Evolutionary conservation across 2,329 filamentous ascomycete genomes (phyloP).

Genomic region (Claviceps maximensis): DNA sequence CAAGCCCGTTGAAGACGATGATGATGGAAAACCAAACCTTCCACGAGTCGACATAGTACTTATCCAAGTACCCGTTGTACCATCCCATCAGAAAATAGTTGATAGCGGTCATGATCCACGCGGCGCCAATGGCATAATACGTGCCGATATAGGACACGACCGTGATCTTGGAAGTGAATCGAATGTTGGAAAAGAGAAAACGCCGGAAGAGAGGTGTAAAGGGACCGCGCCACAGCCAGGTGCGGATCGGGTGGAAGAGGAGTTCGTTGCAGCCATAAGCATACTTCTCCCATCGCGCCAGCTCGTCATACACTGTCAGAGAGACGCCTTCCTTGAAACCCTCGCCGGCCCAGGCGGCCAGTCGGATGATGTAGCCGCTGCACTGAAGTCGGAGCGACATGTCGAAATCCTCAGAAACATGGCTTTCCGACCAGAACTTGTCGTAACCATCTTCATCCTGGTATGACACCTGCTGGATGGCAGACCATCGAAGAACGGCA

Average conservation of each 20-base stretch:
- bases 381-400: conserved; percentile 68
- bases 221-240: conserved; percentile 60
- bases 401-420: conserved; percentile 72
- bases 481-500: conserved; percentile 61
- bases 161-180: conserved; percentile 62
- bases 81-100: conserved; percentile 70
- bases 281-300: conserved; percentile 78
- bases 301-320: conserved; percentile 71
- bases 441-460: conserved; percentile 57
- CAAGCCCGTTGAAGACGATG: conserved; percentile 63
- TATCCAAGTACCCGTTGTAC: conserved; percentile 65
- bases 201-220: conserved; percentile 66
- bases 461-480: conserved; percentile 61
- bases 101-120: conserved; percentile 58
- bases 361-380: conserved; percentile 57
- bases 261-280: conserved; percentile 76
- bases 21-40: conserved; percentile 71
- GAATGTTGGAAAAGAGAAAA: conserved; percentile 62
- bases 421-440: conserved; percentile 71
- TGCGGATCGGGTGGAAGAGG: conserved; percentile 63
- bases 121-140: conserved; percentile 65
- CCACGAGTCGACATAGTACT: conserved; percentile 70
- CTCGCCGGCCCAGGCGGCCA: conserved; percentile 61
- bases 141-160: conserved; percentile 68
- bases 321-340: conserved; percentile 77